Evolutionary conservation across 2,329 filamentous ascomycete genomes (phyloP), one percentile per base, ranked within the genome.

Genomic region (Aspergillus ochraceus): DNA sequence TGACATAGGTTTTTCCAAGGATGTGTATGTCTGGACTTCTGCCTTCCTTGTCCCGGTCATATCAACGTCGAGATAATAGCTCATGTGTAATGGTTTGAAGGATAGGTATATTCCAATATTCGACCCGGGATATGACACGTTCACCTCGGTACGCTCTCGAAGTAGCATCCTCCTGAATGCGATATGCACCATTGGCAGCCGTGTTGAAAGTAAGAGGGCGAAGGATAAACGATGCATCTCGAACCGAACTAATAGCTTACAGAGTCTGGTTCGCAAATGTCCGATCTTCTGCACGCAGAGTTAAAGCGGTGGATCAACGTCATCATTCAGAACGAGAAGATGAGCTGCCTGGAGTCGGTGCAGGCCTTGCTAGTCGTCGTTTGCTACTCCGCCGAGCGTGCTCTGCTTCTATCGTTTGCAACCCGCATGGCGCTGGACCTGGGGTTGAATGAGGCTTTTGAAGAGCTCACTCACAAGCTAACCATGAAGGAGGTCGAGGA

Each of bases 301-400:
- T 72, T 79, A 4, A 79, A 79, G 59, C 72, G 74, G 52, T 76
- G 74, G 66, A 79, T 84, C 9, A 80, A 80, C 39, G 68, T 80
- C 0, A 75, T 82, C 2, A 77, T 82, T 17, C 73, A 79, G 45
- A 76, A 71, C 26, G 72, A 72, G 3, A 70, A 70, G 2, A 59
- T 76, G 2, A 75, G 75, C 12, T 75, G 72, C 8, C 55, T 84
- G 0, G 83, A 85, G 59, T 81, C 79, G 0, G 70, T 85, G 0
- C 83, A 86, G 58, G 81, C 83, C 3, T 71, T 86, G 6, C 68
- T 84, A 0, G 72, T 85, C 1, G 76, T 81, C 52, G 81, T 82
- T 0, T 82, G 81, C 57, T 86, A 85, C 61, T 80, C 80, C 0
- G 76, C 83, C 4, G 83, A 84, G 55, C 76, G 82, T 0, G 82